Conservation (phyloP, 371 early-diverging fungal species). For the Nematocida ausubeli region DNA sequence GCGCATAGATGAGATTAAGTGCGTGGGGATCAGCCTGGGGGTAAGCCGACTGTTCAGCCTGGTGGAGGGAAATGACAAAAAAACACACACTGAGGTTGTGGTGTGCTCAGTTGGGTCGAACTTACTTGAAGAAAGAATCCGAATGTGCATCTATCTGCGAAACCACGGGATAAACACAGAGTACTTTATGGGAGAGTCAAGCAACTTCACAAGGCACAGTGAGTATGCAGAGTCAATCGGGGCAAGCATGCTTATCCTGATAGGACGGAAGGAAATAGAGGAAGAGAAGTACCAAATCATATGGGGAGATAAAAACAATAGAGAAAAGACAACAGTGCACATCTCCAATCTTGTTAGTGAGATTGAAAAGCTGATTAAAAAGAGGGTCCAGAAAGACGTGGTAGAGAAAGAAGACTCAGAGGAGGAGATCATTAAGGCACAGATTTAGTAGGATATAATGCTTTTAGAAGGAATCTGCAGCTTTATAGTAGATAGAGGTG, state of each 20-base stretch:
- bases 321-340: constrained; percentile 12
- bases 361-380: neutral
- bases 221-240: constrained; percentile 53
- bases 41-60: constrained; percentile 90
- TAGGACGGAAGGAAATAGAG: constrained; percentile 61
- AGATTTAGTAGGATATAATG: too few species aligned
- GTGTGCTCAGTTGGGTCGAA: constrained; percentile 79
- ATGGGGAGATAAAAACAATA: constrained; percentile 13
- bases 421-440: neutral
- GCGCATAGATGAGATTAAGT: constrained; percentile 70
- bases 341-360: neutral
- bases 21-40: constrained; percentile 93
- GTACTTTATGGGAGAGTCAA: constrained; percentile 83
- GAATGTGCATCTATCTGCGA: constrained; percentile 78
- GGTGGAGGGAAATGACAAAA: constrained; percentile 68
- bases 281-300: constrained; percentile 25
- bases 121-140: constrained; percentile 83
- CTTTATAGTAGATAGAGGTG: too few species aligned
- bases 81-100: constrained; percentile 74
- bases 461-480: too few species aligned
- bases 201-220: constrained; percentile 70
- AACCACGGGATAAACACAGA: constrained; percentile 77
- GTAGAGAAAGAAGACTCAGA: constrained; percentile 2
- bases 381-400: neutral
- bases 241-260: constrained; percentile 40